Conservation (phyloP, 2,329 filamentous ascomycete species). For the Lasiodiplodia sp. region DNA sequence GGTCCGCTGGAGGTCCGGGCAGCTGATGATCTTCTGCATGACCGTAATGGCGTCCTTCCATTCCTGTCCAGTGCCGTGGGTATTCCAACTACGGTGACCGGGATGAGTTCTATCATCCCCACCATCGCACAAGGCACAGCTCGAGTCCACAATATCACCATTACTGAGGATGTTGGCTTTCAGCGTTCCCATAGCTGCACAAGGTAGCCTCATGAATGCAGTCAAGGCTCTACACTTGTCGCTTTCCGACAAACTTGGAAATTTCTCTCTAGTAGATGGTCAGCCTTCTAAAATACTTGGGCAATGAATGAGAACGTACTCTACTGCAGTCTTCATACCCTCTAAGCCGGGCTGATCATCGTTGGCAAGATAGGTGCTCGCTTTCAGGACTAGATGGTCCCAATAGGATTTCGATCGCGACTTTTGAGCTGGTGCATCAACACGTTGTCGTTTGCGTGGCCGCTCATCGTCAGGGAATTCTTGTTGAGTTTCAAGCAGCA, state of each 20-base stretch:
- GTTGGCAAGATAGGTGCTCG: neutral
- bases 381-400: neutral
- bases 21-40: constrained; percentile 36
- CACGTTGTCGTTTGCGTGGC: constrained; percentile 24
- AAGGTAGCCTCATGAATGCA: constrained; percentile 25
- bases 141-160: constrained; percentile 10
- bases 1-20: constrained; percentile 41
- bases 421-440: neutral
- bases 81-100: constrained; percentile 31
- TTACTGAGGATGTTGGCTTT: constrained; percentile 14
- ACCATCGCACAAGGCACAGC: constrained; percentile 21
- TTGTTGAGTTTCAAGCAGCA: constrained; percentile 5
- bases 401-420: neutral
- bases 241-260: neutral
- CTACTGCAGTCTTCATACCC: neutral
- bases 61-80: constrained; percentile 34
- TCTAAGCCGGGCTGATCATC: neutral
- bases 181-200: constrained; percentile 22
- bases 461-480: constrained; percentile 27
- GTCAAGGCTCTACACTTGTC: constrained; percentile 11
- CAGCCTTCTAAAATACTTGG: neutral
- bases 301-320: neutral
- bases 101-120: neutral
- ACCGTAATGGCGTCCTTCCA: constrained; percentile 40
- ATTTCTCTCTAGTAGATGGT: neutral